These are phyloP conservation scores for Lachnellula arida DNA, from an alignment of 2,329 filamentous ascomycete species.

Conservation along the genomic window DNA sequence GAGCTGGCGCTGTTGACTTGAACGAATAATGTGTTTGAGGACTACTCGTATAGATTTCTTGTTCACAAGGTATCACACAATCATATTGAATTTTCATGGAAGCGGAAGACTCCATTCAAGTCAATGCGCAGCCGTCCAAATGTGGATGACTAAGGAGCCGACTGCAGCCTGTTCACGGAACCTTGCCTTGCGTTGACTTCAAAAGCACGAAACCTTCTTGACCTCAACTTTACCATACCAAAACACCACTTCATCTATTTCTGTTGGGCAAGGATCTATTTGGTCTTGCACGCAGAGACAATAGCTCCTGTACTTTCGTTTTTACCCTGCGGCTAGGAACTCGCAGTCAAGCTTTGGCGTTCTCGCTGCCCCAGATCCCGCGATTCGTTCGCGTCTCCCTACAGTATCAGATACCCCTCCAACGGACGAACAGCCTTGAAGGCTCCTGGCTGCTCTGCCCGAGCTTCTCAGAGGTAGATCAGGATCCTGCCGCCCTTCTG, in stretches of 20 bases:
- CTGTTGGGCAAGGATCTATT: conserved; percentile 3
- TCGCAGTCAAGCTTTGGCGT: neutral
- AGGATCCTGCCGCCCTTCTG: neutral
- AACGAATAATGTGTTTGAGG: too few species aligned
- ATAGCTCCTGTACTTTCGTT: conserved; percentile 1
- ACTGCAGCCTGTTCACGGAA: neutral
- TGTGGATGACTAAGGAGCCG: neutral
- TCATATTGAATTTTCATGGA: too few species aligned
- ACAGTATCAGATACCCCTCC: conserved; percentile 5
- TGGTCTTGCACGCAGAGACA: conserved; percentile 2
- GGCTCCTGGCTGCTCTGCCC: neutral
- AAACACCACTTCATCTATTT: neutral
- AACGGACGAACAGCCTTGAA: neutral
- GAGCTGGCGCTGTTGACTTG: too few species aligned
- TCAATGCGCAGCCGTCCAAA: too few species aligned
- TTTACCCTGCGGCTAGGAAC: neutral
- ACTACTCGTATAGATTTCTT: too few species aligned
- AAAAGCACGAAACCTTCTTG: conserved; percentile 2
- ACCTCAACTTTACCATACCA: conserved; percentile 5
- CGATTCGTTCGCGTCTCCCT: conserved; percentile 9
- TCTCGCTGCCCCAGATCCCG: neutral
- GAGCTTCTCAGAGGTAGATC: neutral
- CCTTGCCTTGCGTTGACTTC: neutral
- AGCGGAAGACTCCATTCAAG: too few species aligned
- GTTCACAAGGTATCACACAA: too few species aligned